phyloP scores from a whole-genome alignment of 2,329 filamentous ascomycete species.

The Allantophomopsis cytisporea region DNA sequence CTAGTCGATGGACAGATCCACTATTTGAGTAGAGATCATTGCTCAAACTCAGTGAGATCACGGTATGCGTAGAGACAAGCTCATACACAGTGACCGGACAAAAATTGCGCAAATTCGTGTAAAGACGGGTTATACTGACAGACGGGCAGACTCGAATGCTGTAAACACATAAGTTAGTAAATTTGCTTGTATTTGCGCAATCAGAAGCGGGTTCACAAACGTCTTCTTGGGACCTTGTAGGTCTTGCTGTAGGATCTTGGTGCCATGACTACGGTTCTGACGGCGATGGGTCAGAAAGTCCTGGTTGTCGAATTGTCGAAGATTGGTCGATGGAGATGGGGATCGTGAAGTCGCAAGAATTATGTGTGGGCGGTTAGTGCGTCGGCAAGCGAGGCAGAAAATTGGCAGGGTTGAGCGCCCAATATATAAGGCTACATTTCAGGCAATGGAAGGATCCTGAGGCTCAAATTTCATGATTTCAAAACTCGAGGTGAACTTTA shows the following conservation, averaged over 20 bases:
- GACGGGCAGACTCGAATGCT: conserved; percentile 97
- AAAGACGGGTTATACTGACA: conserved; percentile 59
- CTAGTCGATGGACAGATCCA: conserved; percentile 38
- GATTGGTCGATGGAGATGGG: conserved; percentile 1
- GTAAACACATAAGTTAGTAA: conserved; percentile 21
- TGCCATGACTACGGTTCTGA: conserved; percentile 23
- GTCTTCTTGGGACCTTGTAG: conserved; percentile 49
- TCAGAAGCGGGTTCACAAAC: conserved; percentile 4
- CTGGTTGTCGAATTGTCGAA: conserved; percentile 5
- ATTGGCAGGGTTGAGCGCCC: no score
- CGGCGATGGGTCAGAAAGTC: conserved; percentile 1
- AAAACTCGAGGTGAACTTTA: no score
- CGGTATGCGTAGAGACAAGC: conserved; percentile 97
- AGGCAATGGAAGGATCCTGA: no score
- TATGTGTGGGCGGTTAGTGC: no score
- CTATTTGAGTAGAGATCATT: no score
- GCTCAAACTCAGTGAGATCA: neutral
- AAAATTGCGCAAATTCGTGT: conserved; percentile 21
- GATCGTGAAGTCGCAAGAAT: no score
- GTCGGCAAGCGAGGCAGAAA: no score
- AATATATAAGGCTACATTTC: no score
- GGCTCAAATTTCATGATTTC: no score
- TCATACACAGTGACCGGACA: conserved; percentile 88
- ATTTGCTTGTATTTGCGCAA: conserved; percentile 3
- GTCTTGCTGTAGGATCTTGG: conserved; percentile 90